phyloP scores from a whole-genome alignment of 305 asterid genomes.

The Solanum chacoense region DNA sequence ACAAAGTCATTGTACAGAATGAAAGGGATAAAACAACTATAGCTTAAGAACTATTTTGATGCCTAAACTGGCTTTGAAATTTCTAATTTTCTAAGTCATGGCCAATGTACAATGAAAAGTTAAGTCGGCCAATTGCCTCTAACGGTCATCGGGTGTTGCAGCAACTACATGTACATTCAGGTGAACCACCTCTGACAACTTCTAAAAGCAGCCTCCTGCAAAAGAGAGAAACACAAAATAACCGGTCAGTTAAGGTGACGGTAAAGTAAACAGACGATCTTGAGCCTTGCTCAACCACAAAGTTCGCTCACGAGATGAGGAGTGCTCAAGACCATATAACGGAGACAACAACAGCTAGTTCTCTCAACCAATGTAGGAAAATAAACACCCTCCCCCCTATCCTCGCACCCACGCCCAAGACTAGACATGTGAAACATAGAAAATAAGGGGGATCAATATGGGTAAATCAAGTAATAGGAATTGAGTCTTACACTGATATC shows the following conservation, averaged over 20 bases:
- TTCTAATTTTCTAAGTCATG: conserved; percentile 8
- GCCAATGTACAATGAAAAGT: background rate
- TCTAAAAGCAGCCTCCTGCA: conserved; percentile 3
- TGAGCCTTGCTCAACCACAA: background rate
- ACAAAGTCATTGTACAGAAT: background rate
- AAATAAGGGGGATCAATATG: too few species aligned
- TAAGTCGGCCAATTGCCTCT: background rate
- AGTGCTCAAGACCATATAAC: background rate
- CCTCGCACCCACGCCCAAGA: background rate
- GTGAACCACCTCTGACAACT: conserved; percentile 6
- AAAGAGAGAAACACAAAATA: background rate
- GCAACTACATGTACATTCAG: conserved; percentile 13
- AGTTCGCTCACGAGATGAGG: background rate
- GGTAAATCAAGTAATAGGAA: too few species aligned
- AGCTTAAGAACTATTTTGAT: background rate
- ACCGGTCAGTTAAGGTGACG: background rate
- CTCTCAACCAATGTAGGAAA: background rate
- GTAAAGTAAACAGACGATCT: background rate
- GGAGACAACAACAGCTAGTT: background rate
- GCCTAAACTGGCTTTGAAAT: background rate
- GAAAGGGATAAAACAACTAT: background rate
- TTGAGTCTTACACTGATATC: background rate
- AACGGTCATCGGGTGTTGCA: conserved; percentile 7
- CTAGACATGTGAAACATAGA: background rate
- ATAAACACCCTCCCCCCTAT: background rate